Evolutionary conservation across 2,329 filamentous ascomycete genomes (phyloP), one percentile per base, ranked within the genome.

Genomic region (Leptoxyphium fumago): DNA sequence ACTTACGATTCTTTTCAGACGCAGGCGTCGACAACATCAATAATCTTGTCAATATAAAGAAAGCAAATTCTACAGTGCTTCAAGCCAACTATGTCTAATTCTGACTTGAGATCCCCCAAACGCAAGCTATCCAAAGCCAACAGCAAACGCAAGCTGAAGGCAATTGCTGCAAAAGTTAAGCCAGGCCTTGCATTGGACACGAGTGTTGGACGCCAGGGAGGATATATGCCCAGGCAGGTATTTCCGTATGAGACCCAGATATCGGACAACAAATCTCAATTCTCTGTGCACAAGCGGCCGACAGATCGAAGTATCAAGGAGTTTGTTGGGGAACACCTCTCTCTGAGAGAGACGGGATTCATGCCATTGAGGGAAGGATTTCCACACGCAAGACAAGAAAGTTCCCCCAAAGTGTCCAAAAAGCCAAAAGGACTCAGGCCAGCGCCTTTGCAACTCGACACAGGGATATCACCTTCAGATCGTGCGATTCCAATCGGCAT

Each of bases 401-500:
- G 21, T 7, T 26, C 21, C 21, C 21, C 21, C 21, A 26, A 26
- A 7, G 34, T 47, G n/a, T 48, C 51, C 43, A 52, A 49, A 28
- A 50, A 55, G 15, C 46, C 56, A 26, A 48, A 52, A 40, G 54
- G 52, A 2, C 42, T 58, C 38, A 47, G 55, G 29, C 51, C 55
- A 18, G 56, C 53, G 21, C 55, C 45, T 9, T 45, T 60, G 39
- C 46, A 54, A 17, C 49, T 61, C 18, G 55, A 59, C 29, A 45
- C 50, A 13, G 75, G 77, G 48, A 67, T 84, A 3, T 84, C 81
- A 11, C 81, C 82, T 0, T 74, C 73, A 46, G 77, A 82, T 52
- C 70, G 77, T n/a, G 78, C 78, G 1, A 86, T 86, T 46, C 72
- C 82, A 38, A 86, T 85, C 50, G 81, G 81, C 10, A 77, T 86